Percentiles rank a stretch among this genome's conserved stretches.
phyloP scores from a whole-genome alignment of 208 protist species.

The Blastocrithidia nonstop region DNA sequence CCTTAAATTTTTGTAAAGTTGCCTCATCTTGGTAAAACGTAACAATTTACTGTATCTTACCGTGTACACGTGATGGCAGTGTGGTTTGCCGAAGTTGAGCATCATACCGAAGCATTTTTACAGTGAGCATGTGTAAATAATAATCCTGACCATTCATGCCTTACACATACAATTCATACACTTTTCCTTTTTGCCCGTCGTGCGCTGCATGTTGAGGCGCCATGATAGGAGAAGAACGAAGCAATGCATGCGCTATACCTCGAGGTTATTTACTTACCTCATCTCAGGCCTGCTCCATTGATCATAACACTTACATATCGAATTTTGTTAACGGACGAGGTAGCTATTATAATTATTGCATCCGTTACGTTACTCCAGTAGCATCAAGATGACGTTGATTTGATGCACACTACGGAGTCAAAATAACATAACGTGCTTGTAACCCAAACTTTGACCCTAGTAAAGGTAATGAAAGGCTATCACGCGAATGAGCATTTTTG shows the following conservation, averaged over 20 bases:
- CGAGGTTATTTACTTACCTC: constrained; percentile 34
- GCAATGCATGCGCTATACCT: constrained; percentile 14
- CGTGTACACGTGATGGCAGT: constrained; percentile 29
- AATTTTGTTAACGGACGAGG: constrained; percentile 27
- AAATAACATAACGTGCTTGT: constrained; percentile 60
- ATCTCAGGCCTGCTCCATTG: constrained; percentile 30
- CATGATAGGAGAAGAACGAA: constrained; percentile 20
- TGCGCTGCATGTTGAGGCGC: constrained; percentile 10
- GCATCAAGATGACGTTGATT: constrained; percentile 27
- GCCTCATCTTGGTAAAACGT: constrained; percentile 55
- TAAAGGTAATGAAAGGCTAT: too few relatives aligned
- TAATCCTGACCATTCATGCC: constrained; percentile 51
- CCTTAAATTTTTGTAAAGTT: constrained; percentile 53
- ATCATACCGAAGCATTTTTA: constrained; percentile 70
- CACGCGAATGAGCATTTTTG: too few relatives aligned
- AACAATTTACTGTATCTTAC: constrained; percentile 37
- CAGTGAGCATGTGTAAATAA: constrained; percentile 65
- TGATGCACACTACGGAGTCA: constrained; percentile 30
- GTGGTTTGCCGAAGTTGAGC: constrained; percentile 23
- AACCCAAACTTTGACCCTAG: too few relatives aligned
- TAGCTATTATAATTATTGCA: constrained; percentile 17
- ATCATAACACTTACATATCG: constrained; percentile 29
- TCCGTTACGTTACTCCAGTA: constrained; percentile 22
- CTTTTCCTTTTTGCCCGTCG: constrained; percentile 2
- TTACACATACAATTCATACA: constrained; percentile 61